These are phyloP conservation scores for Kwoniella heveanensis DNA, from an alignment of 768 basidiomycete species.

Conservation along the genomic window DNA sequence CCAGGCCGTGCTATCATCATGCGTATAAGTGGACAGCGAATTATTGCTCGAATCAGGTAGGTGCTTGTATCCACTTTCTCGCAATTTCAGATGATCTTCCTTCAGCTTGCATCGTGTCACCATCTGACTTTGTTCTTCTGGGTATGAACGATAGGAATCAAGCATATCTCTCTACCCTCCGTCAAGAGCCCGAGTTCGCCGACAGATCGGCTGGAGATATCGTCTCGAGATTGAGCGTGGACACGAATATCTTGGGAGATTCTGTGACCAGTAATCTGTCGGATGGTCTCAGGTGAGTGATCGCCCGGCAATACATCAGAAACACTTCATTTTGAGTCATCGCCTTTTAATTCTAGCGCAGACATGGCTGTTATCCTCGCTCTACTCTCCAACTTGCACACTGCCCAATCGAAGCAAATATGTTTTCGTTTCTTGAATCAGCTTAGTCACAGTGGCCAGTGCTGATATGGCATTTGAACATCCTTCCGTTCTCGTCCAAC, in stretches of 20 bases:
- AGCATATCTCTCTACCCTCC: conserved; percentile 78
- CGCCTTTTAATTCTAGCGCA: too few species aligned
- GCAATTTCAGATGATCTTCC: too few species aligned
- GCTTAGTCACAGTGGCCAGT: too few species aligned
- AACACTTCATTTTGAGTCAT: too few species aligned
- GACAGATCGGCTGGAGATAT: conserved; percentile 93
- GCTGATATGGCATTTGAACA: too few species aligned
- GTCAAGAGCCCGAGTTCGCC: conserved; percentile 89
- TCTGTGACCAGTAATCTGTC: conserved; percentile 60
- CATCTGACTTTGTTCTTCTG: too few species aligned
- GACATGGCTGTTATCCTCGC: too few species aligned
- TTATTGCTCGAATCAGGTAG: conserved; percentile 68
- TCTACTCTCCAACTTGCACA: too few species aligned
- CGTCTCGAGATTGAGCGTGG: conserved; percentile 82
- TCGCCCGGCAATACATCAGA: too few species aligned
- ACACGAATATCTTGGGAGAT: conserved; percentile 87
- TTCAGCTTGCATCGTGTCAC: too few species aligned
- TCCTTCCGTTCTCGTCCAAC: not conserved
- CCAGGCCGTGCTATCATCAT: conserved; percentile 61
- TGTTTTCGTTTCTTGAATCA: too few species aligned
- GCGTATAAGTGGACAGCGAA: conserved; percentile 85
- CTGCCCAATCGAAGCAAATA: too few species aligned
- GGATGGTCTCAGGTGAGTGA: conserved; percentile 59
- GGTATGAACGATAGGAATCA: conserved; percentile 66
- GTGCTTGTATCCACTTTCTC: conserved; percentile 10